Percentiles rank a stretch among this genome's conserved stretches.
Conservation (phyloP, 305 asterid genomes). For the Fraxinus dipetala region DNA sequence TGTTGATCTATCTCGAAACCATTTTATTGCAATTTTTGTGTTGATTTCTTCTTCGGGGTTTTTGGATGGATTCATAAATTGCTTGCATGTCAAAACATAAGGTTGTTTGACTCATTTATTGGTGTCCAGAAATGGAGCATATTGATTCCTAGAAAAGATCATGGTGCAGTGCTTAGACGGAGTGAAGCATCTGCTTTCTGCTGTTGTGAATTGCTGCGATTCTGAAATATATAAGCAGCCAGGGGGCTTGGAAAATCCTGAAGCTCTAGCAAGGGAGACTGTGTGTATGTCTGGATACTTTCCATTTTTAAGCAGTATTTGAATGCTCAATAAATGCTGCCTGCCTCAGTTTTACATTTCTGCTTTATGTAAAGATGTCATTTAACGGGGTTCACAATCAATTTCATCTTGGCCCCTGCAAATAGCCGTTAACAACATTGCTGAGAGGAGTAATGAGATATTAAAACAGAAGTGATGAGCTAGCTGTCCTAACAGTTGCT, state of each 20-base stretch:
- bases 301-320: slow-evolving; percentile 1
- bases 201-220: slow-evolving; percentile 64
- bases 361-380: not conserved
- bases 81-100: not conserved
- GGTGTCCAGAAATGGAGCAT: slow-evolving; percentile 48
- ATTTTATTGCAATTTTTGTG: not conserved
- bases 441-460: not conserved
- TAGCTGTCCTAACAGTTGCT: not conserved
- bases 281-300: slow-evolving; percentile 54
- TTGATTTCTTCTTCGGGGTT: not conserved
- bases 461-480: not conserved
- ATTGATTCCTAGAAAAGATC: slow-evolving; percentile 49
- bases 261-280: slow-evolving; percentile 76
- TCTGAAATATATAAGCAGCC: slow-evolving; percentile 64
- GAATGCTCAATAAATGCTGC: not conserved
- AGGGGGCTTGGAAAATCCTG: slow-evolving; percentile 69
- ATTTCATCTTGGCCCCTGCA: not conserved
- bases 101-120: not conserved
- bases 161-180: slow-evolving; percentile 75
- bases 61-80: not conserved
- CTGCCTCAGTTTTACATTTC: slow-evolving; percentile 7
- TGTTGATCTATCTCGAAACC: not conserved
- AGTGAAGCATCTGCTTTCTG: slow-evolving; percentile 55
- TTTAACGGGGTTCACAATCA: not conserved
- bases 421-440: not conserved